These are phyloP conservation scores for Ceratocystis alfenasii DNA, from an alignment of 2,329 filamentous ascomycete genomes.

Conservation along the genomic window DNA sequence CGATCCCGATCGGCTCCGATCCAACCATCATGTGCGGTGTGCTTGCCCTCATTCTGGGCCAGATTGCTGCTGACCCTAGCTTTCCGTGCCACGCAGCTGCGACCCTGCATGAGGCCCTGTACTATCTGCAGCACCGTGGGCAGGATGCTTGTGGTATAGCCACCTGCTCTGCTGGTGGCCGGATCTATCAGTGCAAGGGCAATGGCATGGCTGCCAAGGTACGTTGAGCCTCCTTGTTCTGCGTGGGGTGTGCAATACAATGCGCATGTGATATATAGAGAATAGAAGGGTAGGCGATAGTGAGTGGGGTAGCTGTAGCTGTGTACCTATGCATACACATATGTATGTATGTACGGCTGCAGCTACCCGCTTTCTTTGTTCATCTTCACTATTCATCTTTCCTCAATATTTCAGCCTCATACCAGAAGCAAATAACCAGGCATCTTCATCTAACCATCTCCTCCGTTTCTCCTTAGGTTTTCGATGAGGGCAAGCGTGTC, in stretches of 20 bases:
- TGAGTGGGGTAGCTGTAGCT: not conserved
- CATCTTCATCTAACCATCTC: not conserved
- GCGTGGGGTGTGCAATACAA: not conserved
- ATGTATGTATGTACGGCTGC: not conserved
- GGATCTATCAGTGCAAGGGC: slow-evolving; percentile 81
- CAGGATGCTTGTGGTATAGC: slow-evolving; percentile 85
- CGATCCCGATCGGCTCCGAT: slow-evolving; percentile 24
- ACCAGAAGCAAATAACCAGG: not conserved
- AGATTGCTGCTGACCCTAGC: slow-evolving; percentile 33
- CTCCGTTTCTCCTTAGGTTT: slow-evolving; percentile 64
- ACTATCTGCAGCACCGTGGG: slow-evolving; percentile 57
- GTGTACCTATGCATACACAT: too few species aligned
- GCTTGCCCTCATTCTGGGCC: slow-evolving; percentile 47
- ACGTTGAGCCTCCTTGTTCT: not conserved
- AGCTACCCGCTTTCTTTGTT: not conserved
- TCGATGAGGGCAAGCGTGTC: slow-evolving; percentile 59
- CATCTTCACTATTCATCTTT: not conserved
- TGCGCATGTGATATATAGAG: not conserved
- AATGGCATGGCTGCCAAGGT: slow-evolving; percentile 72
- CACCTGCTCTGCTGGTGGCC: slow-evolving; percentile 56
- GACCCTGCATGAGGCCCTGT: slow-evolving; percentile 60
- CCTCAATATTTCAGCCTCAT: not conserved
- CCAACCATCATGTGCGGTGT: slow-evolving; percentile 46
- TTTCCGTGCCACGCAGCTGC: slow-evolving; percentile 37
- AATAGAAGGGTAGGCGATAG: not conserved